phyloP scores from a whole-genome alignment of 345 rosid genomes.

The Lepidium sativum region DNA sequence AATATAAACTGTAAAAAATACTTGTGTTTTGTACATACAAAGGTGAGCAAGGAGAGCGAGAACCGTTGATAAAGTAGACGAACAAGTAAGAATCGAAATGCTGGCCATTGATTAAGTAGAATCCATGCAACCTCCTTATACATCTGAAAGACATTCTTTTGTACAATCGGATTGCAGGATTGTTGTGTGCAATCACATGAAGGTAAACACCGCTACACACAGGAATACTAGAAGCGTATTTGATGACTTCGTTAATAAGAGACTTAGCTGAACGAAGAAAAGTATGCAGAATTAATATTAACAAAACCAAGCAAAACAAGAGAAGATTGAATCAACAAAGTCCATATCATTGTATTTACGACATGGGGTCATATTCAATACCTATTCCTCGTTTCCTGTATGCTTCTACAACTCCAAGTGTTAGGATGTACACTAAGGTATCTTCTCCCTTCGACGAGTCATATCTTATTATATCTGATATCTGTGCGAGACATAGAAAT shows the following conservation, averaged over 20 bases:
- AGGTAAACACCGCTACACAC: slow-evolving; percentile 77
- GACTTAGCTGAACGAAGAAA: slow-evolving; percentile 45
- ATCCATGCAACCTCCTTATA: slow-evolving; percentile 60
- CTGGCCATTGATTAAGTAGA: slow-evolving; percentile 69
- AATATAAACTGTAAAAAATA: neutral
- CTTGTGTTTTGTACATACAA: slow-evolving; percentile 45
- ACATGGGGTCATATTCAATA: slow-evolving; percentile 15
- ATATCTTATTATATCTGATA: slow-evolving; percentile 69
- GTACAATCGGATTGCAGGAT: slow-evolving; percentile 77
- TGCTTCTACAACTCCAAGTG: slow-evolving; percentile 78
- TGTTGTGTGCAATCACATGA: slow-evolving; percentile 91
- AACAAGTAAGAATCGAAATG: slow-evolving; percentile 81
- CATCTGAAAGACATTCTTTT: slow-evolving; percentile 82
- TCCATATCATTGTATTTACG: neutral
- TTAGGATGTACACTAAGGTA: slow-evolving; percentile 73
- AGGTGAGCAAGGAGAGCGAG: slow-evolving; percentile 83
- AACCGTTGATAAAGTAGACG: slow-evolving; percentile 72
- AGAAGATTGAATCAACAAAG: neutral
- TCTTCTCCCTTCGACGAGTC: slow-evolving; percentile 63
- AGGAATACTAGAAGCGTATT: slow-evolving; percentile 58
- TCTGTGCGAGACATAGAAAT: slow-evolving; percentile 34
- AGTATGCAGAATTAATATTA: neutral
- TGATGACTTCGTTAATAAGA: slow-evolving; percentile 68
- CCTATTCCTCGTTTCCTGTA: slow-evolving; percentile 89
- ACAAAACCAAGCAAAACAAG: slow-evolving; percentile 14